These are phyloP conservation scores for Cryphonectria nitschkei DNA, from an alignment of 2,329 filamentous ascomycete genomes.

Conservation along the genomic window DNA sequence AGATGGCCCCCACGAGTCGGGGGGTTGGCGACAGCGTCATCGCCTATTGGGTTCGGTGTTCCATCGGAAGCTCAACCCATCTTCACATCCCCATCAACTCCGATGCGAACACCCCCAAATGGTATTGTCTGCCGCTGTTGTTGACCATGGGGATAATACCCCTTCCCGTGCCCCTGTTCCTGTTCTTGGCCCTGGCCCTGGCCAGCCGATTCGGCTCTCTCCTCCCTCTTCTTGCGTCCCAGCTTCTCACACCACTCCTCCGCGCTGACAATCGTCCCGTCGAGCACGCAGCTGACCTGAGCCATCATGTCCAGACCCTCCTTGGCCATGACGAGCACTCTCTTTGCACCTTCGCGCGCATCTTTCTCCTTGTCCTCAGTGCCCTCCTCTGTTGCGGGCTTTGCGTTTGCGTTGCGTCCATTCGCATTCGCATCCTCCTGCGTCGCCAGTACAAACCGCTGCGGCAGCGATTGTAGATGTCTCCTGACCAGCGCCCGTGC, in stretches of 20 bases:
- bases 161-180: conserved; percentile 35
- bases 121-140: conserved; percentile 24
- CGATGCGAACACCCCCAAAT: conserved; percentile 25
- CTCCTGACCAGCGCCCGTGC: conserved; percentile 80
- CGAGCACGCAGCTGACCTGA: conserved; percentile 85
- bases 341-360: conserved; percentile 65
- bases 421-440: conserved; percentile 37
- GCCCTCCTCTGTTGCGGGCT: conserved; percentile 38
- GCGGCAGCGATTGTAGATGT: conserved; percentile 82
- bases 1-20: not conserved
- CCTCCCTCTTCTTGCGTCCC: conserved; percentile 52
- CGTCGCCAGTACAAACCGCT: conserved; percentile 77
- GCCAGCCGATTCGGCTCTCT: conserved; percentile 19
- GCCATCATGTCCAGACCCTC: conserved; percentile 94
- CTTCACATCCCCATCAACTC: conserved; percentile 28
- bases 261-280: conserved; percentile 86
- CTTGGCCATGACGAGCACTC: conserved; percentile 82
- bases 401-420: conserved; percentile 30
- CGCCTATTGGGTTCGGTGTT: not conserved
- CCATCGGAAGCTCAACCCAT: conserved; percentile 21
- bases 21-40: not conserved
- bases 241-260: conserved; percentile 88
- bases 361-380: conserved; percentile 45
- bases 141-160: conserved; percentile 18
- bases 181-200: conserved; percentile 33